These are phyloP conservation scores for Glycine tomentella DNA, from an alignment of 306 rosid species.

Conservation along the genomic window DNA sequence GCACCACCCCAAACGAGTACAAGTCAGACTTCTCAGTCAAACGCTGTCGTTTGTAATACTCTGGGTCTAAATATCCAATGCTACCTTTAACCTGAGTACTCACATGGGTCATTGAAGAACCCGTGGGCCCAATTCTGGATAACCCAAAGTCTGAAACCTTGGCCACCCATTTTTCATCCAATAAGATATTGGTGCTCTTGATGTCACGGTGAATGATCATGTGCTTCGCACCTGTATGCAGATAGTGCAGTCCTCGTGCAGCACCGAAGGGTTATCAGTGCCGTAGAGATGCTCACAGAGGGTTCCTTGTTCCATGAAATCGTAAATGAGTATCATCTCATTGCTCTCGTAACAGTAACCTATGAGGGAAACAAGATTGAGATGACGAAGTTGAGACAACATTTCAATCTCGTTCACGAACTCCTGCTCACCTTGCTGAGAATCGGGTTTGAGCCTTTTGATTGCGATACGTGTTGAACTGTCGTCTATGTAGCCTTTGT, in stretches of 20 bases:
- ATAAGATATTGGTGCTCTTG: slow-evolving; percentile 49
- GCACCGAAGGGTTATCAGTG: slow-evolving; percentile 23
- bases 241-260: slow-evolving; percentile 49
- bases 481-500: too few species aligned
- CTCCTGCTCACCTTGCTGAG: too few species aligned
- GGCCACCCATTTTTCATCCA: slow-evolving; percentile 51
- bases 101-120: too few species aligned
- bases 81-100: too few species aligned
- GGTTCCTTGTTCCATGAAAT: slow-evolving; percentile 47
- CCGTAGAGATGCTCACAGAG: slow-evolving; percentile 47
- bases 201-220: slow-evolving; percentile 64
- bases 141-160: slow-evolving; percentile 62
- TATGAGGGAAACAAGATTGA: slow-evolving; percentile 32
- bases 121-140: neutral
- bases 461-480: too few species aligned
- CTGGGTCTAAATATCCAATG: too few species aligned
- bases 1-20: too few species aligned
- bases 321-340: slow-evolving; percentile 52
- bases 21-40: too few species aligned
- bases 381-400: slow-evolving; percentile 24
- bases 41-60: too few species aligned
- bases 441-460: too few species aligned
- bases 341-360: slow-evolving; percentile 38
- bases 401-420: too few species aligned
- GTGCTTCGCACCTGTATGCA: slow-evolving; percentile 45